Evolutionary conservation across 2,329 filamentous ascomycete species (phyloP).

Genomic region (Seiridium cupressi): DNA sequence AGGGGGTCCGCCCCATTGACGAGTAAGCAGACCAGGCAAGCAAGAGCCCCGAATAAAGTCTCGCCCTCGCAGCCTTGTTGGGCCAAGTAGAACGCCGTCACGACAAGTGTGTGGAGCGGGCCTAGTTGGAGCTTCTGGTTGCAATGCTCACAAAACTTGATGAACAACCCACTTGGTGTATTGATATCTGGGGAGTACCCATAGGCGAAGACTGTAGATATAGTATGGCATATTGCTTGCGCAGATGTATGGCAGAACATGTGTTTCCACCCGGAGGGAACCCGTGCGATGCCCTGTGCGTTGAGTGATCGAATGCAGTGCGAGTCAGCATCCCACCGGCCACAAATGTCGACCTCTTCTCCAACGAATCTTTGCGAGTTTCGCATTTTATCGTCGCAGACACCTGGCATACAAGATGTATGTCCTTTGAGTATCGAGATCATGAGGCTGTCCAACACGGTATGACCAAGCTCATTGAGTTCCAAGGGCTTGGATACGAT

Average conservation of each 20-base stretch:
- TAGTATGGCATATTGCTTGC: constrained; percentile 34
- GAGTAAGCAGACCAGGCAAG: constrained; percentile 32
- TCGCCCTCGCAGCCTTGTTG: constrained; percentile 28
- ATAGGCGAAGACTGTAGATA: constrained; percentile 21
- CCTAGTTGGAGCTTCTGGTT: constrained; percentile 27
- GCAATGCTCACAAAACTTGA: constrained; percentile 24
- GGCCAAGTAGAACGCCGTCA: constrained; percentile 31
- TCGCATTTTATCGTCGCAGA: neutral
- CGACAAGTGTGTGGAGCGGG: constrained; percentile 31
- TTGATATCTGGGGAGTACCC: constrained; percentile 10
- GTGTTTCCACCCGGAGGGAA: constrained; percentile 39
- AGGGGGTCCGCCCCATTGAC: constrained; percentile 22
- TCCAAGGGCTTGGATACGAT: neutral
- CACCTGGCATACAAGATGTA: constrained; percentile 14
- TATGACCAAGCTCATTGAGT: constrained; percentile 29
- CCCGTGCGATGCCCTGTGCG: constrained; percentile 18
- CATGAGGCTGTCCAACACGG: constrained; percentile 36
- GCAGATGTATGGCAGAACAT: constrained; percentile 41
- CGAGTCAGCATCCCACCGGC: constrained; percentile 40
- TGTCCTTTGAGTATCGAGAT: constrained; percentile 34
- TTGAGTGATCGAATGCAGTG: constrained; percentile 28
- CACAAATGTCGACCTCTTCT: constrained; percentile 40
- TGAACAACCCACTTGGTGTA: constrained; percentile 16
- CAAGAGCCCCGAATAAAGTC: constrained; percentile 36
- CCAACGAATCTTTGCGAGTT: constrained; percentile 27